Evolutionary conservation across 2,329 filamentous ascomycete species (phyloP), one percentile per base, ranked within the genome.

Genomic region (Trichoderma endophyticum): DNA sequence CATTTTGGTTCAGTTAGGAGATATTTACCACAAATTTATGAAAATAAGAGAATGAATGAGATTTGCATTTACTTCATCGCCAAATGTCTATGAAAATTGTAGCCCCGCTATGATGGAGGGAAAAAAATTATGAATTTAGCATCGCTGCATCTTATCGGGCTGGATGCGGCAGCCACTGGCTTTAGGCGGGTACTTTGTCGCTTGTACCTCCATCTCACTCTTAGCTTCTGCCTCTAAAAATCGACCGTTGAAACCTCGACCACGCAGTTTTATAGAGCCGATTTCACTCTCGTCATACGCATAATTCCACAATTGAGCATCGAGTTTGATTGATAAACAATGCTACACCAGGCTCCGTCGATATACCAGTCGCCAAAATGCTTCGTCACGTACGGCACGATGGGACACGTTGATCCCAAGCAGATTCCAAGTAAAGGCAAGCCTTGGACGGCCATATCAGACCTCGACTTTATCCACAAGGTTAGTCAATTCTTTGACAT

Each of bases 381-480:
- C 81, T 91, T 88, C 80, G 90, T 93, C 74, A 92, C 91, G 1
- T 89, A 93, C 77, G 90, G 90, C 54, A 84, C 85, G 14, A 88
- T 95, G 80, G 84, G 86, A 34, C 91, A 93, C 81, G 84, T 95
- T 59, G 90, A 97, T 79, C 86, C 89, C 6, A 86, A 88, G 71
- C 91, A 94, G 77, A 86, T 89, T 34, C 91, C 94, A 2, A 85
- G 84, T 6, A 95, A 92, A 78, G 91, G 89, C 77, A 90, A 92
- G 76, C 95, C 94, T 3, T 97, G 95, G 86, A 86, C 88, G 1
- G 86, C 89, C 1, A 87, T 97, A 74, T 80, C 88, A 28, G 82
- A 85, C 2, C 89, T 92, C 66, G 85, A 86, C 48, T 94, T 92
- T 78, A 84, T 91, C 28, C 91, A 95, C 78, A 92, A 89, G 77